A percentile compares a stretch with the other conserved stretches of the same genome.
phyloP scores from a whole-genome alignment of 164 flowering plant genomes.

The Malania oleifera region DNA sequence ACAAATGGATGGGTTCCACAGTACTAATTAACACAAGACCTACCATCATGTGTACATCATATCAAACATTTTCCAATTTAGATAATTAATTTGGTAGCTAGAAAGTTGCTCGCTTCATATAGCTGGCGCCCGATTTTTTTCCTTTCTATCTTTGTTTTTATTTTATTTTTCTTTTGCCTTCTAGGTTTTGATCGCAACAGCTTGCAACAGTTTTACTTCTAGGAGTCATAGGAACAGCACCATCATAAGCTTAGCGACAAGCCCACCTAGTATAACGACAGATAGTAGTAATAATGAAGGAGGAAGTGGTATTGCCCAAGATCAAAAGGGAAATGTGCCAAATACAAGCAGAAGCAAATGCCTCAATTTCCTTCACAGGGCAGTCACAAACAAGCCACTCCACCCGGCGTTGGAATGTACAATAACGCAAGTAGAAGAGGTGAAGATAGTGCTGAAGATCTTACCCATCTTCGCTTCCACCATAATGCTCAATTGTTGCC shows the following conservation, averaged over 20 bases:
- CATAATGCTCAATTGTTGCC: slow-evolving; percentile 86
- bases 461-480: slow-evolving; percentile 78
- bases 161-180: slow-evolving; percentile 2
- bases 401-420: slow-evolving; percentile 43
- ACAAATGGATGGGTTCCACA: too few species aligned
- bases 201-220: slow-evolving; percentile 20
- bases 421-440: slow-evolving; percentile 63
- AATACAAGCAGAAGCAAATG: slow-evolving; percentile 19
- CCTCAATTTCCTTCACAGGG: slow-evolving; percentile 54
- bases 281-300: slow-evolving; percentile 19
- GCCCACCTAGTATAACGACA: slow-evolving; percentile 25
- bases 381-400: slow-evolving; percentile 27
- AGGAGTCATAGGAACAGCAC: slow-evolving; percentile 40
- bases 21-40: too few species aligned
- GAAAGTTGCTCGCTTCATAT: too few species aligned
- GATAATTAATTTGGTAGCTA: too few species aligned
- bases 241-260: slow-evolving; percentile 32
- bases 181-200: slow-evolving; percentile 59
- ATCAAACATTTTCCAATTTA: too few species aligned
- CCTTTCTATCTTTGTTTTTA: too few species aligned
- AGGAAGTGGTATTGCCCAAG: slow-evolving; percentile 3
- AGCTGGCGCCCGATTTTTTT: too few species aligned
- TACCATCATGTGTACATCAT: too few species aligned
- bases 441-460: slow-evolving; percentile 52
- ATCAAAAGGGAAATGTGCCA: slow-evolving; percentile 1